Base-by-base conservation (phyloP, 2,329 filamentous ascomycete species). In the Ophiostoma piceae region DNA sequence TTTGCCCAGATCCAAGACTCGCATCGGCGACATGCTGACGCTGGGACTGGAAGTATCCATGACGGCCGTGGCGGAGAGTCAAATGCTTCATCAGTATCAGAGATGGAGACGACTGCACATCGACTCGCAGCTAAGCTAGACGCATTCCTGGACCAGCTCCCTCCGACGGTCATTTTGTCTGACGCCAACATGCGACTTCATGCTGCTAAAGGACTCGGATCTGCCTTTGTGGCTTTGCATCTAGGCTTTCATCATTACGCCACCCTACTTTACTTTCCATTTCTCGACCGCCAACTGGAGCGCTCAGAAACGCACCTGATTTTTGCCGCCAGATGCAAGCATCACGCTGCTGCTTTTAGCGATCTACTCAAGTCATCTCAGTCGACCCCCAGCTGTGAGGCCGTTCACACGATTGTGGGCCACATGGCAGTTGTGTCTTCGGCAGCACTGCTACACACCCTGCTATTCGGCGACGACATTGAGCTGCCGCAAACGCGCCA, bases 271-370 rank as follows among this genome's bases (percentile, higher is more conserved):
- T 66, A 26, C 9, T 66, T 66, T 26, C 64, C 64, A 8, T 66
- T 66, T 66, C 64, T 66, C 37, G 64, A 66, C n/a, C 64, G n/a
- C 19, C 64, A 66, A 19, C 35, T 66, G 35, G 35, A 66, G 64
- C 37, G 32, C 64, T 57, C 51, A 26, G n/a, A 57, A 8, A 57
- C 51, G n/a, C 64, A 66, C 19, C 16, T 22, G 2, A 3, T 43
- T 9, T 66, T 66, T 66, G 64, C 64, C 8, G 8, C 64, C 19
- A 37, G 37, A 11, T 66, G 64, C 64, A 66, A 66, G n/a, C 64
- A 66, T 14, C 64, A 66, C 64, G 64, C 64, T 6, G 64, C 64
- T 4, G 64, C 60, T n/a, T 66, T 66, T 16, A 66, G 64, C 12
- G 64, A 66, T 26, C 64, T 66, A 19, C 64, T 66, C 37, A 22